Evolutionary conservation across 805 yeast species (phyloP).

Genomic region (Kluyveromyces starmeri): DNA sequence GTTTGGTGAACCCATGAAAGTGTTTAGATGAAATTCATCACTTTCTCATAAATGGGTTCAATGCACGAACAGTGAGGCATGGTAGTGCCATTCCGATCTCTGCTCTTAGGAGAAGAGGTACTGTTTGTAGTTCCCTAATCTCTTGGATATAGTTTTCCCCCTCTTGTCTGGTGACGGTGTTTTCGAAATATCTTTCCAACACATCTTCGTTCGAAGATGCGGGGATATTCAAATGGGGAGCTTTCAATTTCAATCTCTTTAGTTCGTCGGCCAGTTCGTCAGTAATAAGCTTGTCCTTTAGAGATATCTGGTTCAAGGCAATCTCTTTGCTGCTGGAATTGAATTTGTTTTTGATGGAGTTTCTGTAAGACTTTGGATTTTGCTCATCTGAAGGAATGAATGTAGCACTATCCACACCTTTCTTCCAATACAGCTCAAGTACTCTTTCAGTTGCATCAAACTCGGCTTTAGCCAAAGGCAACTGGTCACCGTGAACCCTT

Average conservation of each 20-base stretch:
- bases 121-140: conserved; percentile 62
- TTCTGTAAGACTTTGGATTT: conserved; percentile 65
- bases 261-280: conserved; percentile 43
- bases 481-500: conserved; percentile 94
- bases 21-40: background rate
- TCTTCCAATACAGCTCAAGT: conserved; percentile 86
- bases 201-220: conserved; percentile 25
- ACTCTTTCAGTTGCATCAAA: conserved; percentile 60
- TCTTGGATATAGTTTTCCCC: conserved; percentile 67
- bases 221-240: conserved; percentile 37
- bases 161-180: conserved; percentile 51
- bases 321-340: conserved; percentile 66
- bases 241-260: conserved; percentile 38
- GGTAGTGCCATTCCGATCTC: conserved; percentile 96
- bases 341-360: conserved; percentile 68
- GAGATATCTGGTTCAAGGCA: conserved; percentile 38
- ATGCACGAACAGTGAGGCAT: conserved; percentile 81
- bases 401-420: conserved; percentile 85
- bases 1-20: background rate
- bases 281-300: conserved; percentile 19
- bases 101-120: conserved; percentile 80
- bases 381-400: conserved; percentile 86
- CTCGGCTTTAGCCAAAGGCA: conserved; percentile 88
- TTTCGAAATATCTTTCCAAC: conserved; percentile 49
- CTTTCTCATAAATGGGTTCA: conserved; percentile 64